These are phyloP conservation scores for Leishmania tropica DNA, from an alignment of 208 protist genomes.

Conservation along the genomic window DNA sequence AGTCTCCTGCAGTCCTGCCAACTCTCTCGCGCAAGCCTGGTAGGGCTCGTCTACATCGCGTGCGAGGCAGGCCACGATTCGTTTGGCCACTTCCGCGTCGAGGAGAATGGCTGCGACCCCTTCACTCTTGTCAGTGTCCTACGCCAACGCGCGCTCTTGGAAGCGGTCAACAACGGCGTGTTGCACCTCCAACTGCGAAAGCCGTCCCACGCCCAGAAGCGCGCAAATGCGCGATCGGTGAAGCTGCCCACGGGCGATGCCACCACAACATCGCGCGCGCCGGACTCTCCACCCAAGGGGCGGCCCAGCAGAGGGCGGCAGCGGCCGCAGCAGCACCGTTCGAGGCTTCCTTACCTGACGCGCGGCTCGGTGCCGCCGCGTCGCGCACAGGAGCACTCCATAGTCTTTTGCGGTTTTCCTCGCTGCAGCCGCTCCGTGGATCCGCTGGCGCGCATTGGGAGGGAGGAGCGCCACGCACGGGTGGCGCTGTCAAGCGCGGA, in stretches of 20 bases:
- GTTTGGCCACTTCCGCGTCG: neutral
- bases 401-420: neutral
- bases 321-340: neutral
- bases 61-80: too few species aligned
- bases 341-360: neutral
- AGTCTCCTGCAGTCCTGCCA: slow-evolving; percentile 25
- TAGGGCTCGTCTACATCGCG: slow-evolving; percentile 16
- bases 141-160: slow-evolving; percentile 11
- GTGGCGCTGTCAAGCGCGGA: neutral
- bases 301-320: neutral
- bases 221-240: neutral
- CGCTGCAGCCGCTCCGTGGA: neutral
- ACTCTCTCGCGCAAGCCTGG: slow-evolving; percentile 5
- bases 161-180: slow-evolving; percentile 10
- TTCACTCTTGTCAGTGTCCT: slow-evolving; percentile 11
- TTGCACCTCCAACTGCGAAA: neutral
- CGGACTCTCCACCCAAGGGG: neutral
- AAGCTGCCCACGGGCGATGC: neutral
- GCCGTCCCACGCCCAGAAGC: neutral
- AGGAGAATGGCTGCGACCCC: neutral
- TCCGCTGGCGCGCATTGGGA: neutral
- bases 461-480: slow-evolving; percentile 11
- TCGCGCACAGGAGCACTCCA: neutral
- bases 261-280: neutral
- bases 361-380: neutral